Percentiles rank a stretch among this genome's conserved stretches.
These are phyloP conservation scores for Globisporangium canariense DNA, from an alignment of 352 stramenopile genomes.

Conservation along the genomic window DNA sequence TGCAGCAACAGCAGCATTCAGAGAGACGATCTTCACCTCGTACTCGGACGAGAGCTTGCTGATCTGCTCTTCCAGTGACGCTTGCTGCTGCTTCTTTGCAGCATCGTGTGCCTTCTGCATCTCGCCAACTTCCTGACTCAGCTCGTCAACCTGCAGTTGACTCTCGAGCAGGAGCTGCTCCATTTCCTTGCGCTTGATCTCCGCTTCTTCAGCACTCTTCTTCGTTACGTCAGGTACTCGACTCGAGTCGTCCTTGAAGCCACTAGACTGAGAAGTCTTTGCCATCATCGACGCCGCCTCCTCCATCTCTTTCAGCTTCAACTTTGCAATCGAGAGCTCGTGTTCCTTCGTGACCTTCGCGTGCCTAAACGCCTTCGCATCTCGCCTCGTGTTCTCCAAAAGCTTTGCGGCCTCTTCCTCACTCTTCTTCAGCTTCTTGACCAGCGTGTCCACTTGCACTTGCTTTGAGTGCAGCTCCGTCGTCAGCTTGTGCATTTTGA, in stretches of 20 bases:
- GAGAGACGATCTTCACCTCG: slow-evolving; percentile 35
- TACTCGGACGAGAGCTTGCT: slow-evolving; percentile 48
- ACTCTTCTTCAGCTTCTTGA: slow-evolving; percentile 53
- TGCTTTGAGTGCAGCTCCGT: slow-evolving; percentile 60
- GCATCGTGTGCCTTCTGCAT: slow-evolving; percentile 36
- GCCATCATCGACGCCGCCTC: slow-evolving; percentile 23
- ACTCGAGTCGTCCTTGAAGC: slow-evolving; percentile 23
- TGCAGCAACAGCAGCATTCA: slow-evolving; percentile 37
- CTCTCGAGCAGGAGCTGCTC: slow-evolving; percentile 50
- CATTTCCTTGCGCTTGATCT: slow-evolving; percentile 39
- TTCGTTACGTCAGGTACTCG: slow-evolving; percentile 17
- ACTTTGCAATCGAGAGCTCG: slow-evolving; percentile 51
- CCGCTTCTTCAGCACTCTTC: slow-evolving; percentile 11
- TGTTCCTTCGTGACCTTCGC: slow-evolving; percentile 65
- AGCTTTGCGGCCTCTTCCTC: slow-evolving; percentile 47
- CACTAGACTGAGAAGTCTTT: slow-evolving; percentile 1
- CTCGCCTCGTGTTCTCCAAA: slow-evolving; percentile 43
- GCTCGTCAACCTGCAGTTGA: slow-evolving; percentile 47
- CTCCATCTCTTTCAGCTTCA: slow-evolving; percentile 66
- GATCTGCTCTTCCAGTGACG: slow-evolving; percentile 37
- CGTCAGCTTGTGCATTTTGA: slow-evolving; percentile 51
- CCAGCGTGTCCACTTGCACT: slow-evolving; percentile 43
- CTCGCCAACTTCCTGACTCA: slow-evolving; percentile 49
- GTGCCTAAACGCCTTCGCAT: slow-evolving; percentile 43
- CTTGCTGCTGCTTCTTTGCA: slow-evolving; percentile 33